A percentile compares a stretch with the other conserved stretches of the same genome.
phyloP scores from a whole-genome alignment of 257 asterid genomes.

The Fraxinus quadrangulata region DNA sequence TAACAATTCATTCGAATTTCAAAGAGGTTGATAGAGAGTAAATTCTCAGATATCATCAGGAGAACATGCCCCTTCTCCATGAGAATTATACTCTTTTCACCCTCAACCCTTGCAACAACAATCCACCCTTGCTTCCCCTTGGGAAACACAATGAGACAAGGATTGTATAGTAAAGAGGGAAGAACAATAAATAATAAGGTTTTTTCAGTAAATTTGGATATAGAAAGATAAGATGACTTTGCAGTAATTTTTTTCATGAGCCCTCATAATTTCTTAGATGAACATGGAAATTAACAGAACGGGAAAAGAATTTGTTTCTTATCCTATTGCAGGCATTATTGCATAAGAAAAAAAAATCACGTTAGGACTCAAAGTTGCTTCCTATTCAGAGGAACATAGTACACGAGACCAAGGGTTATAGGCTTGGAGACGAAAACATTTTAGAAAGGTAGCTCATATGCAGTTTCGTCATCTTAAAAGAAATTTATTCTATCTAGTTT shows the following conservation, averaged over 20 bases:
- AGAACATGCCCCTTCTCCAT: neutral
- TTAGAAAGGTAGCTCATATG: neutral
- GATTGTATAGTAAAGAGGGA: neutral
- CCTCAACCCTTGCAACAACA: neutral
- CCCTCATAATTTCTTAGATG: neutral
- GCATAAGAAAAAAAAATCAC: neutral
- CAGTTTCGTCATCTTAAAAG: neutral
- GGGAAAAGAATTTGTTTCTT: neutral
- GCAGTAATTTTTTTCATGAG: conserved; percentile 5
- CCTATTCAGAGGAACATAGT: neutral
- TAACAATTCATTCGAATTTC: neutral
- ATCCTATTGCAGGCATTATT: neutral
- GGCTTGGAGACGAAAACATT: neutral
- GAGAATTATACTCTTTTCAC: neutral
- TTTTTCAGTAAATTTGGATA: neutral
- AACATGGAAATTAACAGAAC: neutral
- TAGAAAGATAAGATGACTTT: neutral
- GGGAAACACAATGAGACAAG: neutral
- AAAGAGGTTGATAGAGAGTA: neutral
- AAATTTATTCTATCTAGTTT: neutral
- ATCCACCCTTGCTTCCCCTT: neutral
- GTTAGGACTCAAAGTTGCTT: neutral
- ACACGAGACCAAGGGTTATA: neutral
- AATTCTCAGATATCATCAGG: neutral
- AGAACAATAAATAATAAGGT: neutral